Conservation (phyloP, 306 rosid genomes). For the Fragaria nilgerrensis region DNA sequence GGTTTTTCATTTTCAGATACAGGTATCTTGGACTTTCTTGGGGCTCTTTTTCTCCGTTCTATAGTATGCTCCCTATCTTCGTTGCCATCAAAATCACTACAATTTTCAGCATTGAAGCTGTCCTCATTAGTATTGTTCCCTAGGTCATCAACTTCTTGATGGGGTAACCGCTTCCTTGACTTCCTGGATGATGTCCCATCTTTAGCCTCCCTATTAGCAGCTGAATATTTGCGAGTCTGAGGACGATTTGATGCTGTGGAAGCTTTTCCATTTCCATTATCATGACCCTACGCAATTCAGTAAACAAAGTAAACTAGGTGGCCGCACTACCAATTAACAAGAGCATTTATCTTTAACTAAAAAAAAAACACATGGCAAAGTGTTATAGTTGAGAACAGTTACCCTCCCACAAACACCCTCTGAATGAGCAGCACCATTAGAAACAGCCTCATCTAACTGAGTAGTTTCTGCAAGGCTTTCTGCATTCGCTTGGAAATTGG, state of each 20-base stretch:
- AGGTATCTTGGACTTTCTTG: slow-evolving; percentile 46
- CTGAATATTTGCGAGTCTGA: slow-evolving; percentile 33
- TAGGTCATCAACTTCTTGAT: slow-evolving; percentile 37
- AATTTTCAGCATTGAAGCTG: slow-evolving; percentile 39
- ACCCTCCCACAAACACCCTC: slow-evolving; percentile 41
- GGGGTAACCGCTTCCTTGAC: slow-evolving; percentile 38
- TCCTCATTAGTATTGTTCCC: slow-evolving; percentile 32
- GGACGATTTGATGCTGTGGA: slow-evolving; percentile 24
- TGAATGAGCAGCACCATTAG: slow-evolving; percentile 42
- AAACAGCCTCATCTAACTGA: slow-evolving; percentile 30
- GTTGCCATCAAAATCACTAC: slow-evolving; percentile 31
- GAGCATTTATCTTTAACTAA: not conserved
- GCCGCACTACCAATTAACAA: slow-evolving; percentile 13
- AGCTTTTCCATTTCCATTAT: slow-evolving; percentile 27
- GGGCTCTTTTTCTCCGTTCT: slow-evolving; percentile 42
- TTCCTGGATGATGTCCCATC: slow-evolving; percentile 44
- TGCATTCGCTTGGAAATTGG: slow-evolving; percentile 41
- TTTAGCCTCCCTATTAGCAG: slow-evolving; percentile 31
- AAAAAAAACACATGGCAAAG: not conserved
- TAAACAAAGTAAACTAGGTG: slow-evolving; percentile 24
- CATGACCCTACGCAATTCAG: slow-evolving; percentile 35
- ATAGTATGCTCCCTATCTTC: slow-evolving; percentile 32
- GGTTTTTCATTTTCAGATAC: slow-evolving; percentile 53
- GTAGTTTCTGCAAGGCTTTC: slow-evolving; percentile 32
- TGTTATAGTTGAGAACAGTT: slow-evolving; percentile 16